Evolutionary conservation across 2,329 filamentous ascomycete species (phyloP).

Genomic region (Diaporthe australafricana): DNA sequence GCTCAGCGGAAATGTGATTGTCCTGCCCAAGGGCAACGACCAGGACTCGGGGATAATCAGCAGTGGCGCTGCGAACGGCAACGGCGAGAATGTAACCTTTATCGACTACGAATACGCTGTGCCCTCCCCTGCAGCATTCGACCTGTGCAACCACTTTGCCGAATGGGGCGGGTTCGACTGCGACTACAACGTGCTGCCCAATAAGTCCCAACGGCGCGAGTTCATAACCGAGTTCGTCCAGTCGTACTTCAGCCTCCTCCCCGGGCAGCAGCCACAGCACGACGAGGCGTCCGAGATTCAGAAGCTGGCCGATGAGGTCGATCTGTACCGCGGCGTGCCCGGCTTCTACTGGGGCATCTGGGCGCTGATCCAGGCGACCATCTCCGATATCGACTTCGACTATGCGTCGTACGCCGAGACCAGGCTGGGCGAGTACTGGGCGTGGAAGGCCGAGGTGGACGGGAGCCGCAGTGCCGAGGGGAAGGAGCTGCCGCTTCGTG

Average conservation of each 20-base stretch:
- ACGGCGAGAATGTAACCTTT: conserved; percentile 74
- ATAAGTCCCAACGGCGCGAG: conserved; percentile 77
- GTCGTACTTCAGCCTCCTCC: conserved; percentile 73
- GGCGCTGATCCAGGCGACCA: conserved; percentile 93
- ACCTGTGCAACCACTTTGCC: conserved; percentile 97
- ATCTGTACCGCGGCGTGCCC: conserved; percentile 87
- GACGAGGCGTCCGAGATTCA: conserved; percentile 73
- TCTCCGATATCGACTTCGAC: conserved; percentile 96
- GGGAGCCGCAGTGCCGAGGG: conserved; percentile 65
- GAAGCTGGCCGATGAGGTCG: conserved; percentile 82
- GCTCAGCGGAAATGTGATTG: conserved; percentile 95
- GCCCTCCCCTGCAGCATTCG: conserved; percentile 93
- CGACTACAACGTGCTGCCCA: conserved; percentile 87
- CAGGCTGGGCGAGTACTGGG: conserved; percentile 90
- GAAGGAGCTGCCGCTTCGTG: conserved; percentile 78
- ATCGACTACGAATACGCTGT: conserved; percentile 99
- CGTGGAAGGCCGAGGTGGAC: conserved; percentile 82
- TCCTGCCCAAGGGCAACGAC: conserved; percentile 65
- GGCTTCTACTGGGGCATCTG: conserved; percentile 95
- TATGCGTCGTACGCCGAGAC: conserved; percentile 92
- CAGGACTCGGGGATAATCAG: conserved; percentile 36
- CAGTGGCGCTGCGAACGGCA: conserved; percentile 46
- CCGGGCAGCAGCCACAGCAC: conserved; percentile 52
- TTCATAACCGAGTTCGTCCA: conserved; percentile 88
- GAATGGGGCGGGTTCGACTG: conserved; percentile 99